Percentiles rank a stretch among this genome's conserved stretches.
These are phyloP conservation scores for Tanozyma kutaoensis DNA, from an alignment of 805 yeast species.

Conservation along the genomic window DNA sequence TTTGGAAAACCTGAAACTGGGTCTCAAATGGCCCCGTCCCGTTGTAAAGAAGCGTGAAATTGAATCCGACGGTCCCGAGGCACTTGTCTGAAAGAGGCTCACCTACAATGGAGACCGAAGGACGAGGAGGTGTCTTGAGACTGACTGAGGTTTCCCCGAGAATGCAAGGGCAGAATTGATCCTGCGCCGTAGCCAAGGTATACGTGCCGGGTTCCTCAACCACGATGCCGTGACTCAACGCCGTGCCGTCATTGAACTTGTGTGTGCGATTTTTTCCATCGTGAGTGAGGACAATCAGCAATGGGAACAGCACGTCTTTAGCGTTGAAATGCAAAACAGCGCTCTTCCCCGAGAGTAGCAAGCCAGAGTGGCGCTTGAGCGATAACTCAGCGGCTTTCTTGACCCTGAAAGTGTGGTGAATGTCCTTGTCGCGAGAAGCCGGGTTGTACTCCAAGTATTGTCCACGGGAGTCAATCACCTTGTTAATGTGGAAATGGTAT, in stretches of 20 bases:
- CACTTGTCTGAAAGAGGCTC: constrained; percentile 70
- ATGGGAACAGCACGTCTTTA: constrained; percentile 3
- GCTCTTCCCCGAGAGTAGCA: too few relatives aligned
- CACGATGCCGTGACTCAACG: constrained; percentile 14
- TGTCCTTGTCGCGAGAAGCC: constrained; percentile 20
- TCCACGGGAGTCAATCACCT: constrained; percentile 20
- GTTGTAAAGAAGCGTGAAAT: constrained; percentile 46
- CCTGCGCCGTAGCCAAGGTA: constrained; percentile 35
- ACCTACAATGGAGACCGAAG: constrained; percentile 28
- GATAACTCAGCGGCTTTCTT: constrained; percentile 13
- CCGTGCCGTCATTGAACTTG: constrained; percentile 11
- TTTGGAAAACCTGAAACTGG: constrained; percentile 44
- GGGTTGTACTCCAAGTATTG: constrained; percentile 21
- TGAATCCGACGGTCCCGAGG: constrained; percentile 79
- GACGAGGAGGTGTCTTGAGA: constrained; percentile 20
- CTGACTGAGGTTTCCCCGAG: constrained; percentile 23
- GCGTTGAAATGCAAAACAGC: constrained; percentile 10
- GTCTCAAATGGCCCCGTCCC: constrained; percentile 81
- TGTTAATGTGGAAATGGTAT: constrained; percentile 20
- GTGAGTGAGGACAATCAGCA: constrained; percentile 11
- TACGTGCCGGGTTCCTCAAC: constrained; percentile 58
- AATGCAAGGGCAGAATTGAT: constrained; percentile 56
- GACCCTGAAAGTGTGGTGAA: constrained; percentile 15
- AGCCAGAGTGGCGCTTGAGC: constrained; percentile 7
- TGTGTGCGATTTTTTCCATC: constrained; percentile 6